Conservation (phyloP, 2,329 filamentous ascomycete genomes). For the Calonectria pteridis region DNA sequence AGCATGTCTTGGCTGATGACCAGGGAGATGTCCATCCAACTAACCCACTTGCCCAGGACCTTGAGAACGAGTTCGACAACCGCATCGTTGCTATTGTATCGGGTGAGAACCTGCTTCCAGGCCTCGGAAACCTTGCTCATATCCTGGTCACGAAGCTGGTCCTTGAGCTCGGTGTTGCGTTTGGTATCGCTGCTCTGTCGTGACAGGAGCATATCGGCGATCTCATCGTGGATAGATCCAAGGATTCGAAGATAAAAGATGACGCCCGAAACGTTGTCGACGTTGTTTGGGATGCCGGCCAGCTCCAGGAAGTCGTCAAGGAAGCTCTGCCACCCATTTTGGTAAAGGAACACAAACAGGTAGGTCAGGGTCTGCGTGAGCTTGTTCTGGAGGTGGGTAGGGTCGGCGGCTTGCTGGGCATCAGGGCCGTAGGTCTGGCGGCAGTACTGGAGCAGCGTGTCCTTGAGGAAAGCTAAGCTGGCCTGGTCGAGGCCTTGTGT, state of each 20-base stretch:
- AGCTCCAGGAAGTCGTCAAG: slow-evolving; percentile 90
- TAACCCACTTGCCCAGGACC: slow-evolving; percentile 96
- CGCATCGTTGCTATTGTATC: slow-evolving; percentile 78
- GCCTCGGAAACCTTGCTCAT: slow-evolving; percentile 88
- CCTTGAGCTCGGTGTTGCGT: slow-evolving; percentile 90
- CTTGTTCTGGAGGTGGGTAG: slow-evolving; percentile 90
- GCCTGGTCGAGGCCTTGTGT: slow-evolving; percentile 79
- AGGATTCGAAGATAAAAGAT: slow-evolving; percentile 91
- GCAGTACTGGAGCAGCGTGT: slow-evolving; percentile 85
- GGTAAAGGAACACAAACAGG: slow-evolving; percentile 90
- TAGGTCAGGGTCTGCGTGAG: slow-evolving; percentile 95
- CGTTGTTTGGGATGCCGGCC: slow-evolving; percentile 72
- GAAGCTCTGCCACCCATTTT: slow-evolving; percentile 87
- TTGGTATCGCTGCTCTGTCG: slow-evolving; percentile 84
- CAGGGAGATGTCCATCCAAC: slow-evolving; percentile 97
- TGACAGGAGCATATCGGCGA: slow-evolving; percentile 90
- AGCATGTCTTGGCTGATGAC: slow-evolving; percentile 93
- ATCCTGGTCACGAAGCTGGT: slow-evolving; percentile 87
- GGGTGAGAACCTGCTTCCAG: slow-evolving; percentile 90
- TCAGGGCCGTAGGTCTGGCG: slow-evolving; percentile 77
- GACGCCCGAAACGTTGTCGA: slow-evolving; percentile 81
- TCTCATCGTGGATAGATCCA: slow-evolving; percentile 94
- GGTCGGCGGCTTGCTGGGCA: slow-evolving; percentile 73
- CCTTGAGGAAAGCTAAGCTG: slow-evolving; percentile 81
- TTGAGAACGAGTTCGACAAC: slow-evolving; percentile 90